phyloP scores from a whole-genome alignment of 768 basidiomycete genomes.

The Rhodotorula babjevae region DNA sequence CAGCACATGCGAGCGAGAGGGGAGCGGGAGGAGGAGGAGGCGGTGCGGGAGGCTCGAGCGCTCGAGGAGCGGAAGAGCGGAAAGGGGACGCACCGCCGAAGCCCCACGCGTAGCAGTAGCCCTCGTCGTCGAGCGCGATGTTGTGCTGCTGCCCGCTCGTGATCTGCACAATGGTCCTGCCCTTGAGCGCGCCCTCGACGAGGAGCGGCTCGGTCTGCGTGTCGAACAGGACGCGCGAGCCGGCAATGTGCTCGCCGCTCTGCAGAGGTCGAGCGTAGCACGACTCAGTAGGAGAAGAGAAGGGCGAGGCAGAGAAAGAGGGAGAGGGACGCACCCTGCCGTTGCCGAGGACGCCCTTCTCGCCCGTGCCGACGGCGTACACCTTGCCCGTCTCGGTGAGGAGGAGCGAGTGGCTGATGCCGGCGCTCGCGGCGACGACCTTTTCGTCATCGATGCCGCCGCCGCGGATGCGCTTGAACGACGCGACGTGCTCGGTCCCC shows the following conservation, averaged over 20 bases:
- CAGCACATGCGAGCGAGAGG: too few relatives aligned
- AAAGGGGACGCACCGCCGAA: slow-evolving; percentile 58
- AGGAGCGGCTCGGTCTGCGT: slow-evolving; percentile 54
- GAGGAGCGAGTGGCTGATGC: slow-evolving; percentile 75
- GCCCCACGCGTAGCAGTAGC: slow-evolving; percentile 77
- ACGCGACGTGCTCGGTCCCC: slow-evolving; percentile 59
- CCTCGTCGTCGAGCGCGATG: slow-evolving; percentile 67
- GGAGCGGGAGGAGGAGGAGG: too few relatives aligned
- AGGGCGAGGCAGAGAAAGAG: too few relatives aligned
- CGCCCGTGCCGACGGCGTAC: slow-evolving; percentile 83
- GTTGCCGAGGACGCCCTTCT: slow-evolving; percentile 88
- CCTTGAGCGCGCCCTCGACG: slow-evolving; percentile 65
- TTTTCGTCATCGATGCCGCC: slow-evolving; percentile 53
- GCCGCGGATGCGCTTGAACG: slow-evolving; percentile 63
- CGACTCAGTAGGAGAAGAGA: too few relatives aligned
- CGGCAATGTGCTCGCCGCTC: slow-evolving; percentile 38
- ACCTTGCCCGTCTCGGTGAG: slow-evolving; percentile 73
- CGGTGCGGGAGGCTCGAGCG: too few relatives aligned
- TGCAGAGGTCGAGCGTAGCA: background rate
- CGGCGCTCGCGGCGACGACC: slow-evolving; percentile 70
- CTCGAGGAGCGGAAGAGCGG: background rate
- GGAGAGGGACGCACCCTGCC: slow-evolving; percentile 65
- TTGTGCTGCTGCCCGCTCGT: slow-evolving; percentile 82
- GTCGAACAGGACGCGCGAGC: slow-evolving; percentile 22
- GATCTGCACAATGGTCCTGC: slow-evolving; percentile 73